Conservation (phyloP, 306 rosid genomes). For the Dryas alaskensis region DNA sequence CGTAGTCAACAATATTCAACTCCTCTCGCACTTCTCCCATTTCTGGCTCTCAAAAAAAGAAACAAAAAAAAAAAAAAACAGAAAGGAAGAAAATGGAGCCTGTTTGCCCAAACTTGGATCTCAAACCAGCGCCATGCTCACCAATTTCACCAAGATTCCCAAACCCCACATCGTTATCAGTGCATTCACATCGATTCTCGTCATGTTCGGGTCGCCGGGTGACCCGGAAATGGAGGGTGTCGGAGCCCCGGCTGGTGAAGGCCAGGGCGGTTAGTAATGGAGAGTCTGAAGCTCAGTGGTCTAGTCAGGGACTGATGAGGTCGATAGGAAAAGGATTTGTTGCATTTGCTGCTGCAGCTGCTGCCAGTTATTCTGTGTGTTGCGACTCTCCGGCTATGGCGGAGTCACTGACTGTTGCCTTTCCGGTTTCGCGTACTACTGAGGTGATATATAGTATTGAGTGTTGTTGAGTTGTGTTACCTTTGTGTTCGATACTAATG, state of each 20-base stretch:
- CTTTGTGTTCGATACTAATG: not conserved
- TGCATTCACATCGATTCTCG: slow-evolving; percentile 25
- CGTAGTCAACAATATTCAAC: not conserved
- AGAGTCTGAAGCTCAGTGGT: slow-evolving; percentile 13
- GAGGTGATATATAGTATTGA: slow-evolving; percentile 45
- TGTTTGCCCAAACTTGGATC: slow-evolving; percentile 40
- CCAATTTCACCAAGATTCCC: slow-evolving; percentile 22
- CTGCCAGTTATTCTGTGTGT: slow-evolving; percentile 50
- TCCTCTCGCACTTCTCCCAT: not conserved
- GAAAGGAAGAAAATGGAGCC: slow-evolving; percentile 39
- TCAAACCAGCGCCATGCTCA: slow-evolving; percentile 25
- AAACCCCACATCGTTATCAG: slow-evolving; percentile 23
- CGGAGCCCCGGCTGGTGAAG: slow-evolving; percentile 14
- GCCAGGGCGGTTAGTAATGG: not conserved
- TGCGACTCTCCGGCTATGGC: slow-evolving; percentile 59
- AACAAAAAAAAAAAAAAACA: too few species aligned
- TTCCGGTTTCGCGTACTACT: slow-evolving; percentile 86
- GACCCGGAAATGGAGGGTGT: slow-evolving; percentile 32
- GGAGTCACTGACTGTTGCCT: slow-evolving; percentile 91
- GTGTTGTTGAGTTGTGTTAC: too few species aligned
- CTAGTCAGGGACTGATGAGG: slow-evolving; percentile 24
- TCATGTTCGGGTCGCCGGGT: slow-evolving; percentile 28
- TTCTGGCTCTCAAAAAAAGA: not conserved
- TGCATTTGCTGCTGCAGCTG: slow-evolving; percentile 61
- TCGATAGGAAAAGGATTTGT: slow-evolving; percentile 43